Base-by-base conservation (phyloP, 2,329 filamentous ascomycete species). In the Botrytis pseudocinerea region DNA sequence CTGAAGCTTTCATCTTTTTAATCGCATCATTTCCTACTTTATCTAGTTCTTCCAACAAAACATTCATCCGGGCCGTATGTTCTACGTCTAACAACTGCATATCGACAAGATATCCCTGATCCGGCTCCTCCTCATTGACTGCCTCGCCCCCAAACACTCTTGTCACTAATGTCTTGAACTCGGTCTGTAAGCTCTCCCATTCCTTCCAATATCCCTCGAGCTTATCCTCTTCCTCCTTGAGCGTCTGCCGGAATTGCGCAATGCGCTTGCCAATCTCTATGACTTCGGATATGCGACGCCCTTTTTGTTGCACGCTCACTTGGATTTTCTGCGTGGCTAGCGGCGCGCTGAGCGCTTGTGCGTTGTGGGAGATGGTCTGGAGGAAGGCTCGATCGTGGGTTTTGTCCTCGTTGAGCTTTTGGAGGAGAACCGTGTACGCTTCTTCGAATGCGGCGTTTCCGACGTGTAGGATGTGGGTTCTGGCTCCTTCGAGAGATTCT, bases 161-260 rank as follows among this genome's bases (percentile, higher is more conserved):
- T 4, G 74, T 60, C 32, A 73, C 78, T 57, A 80, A 74, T 68
- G 74, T 71, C 18, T 77, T 32, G 63, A 78, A 79, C 51, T 81
- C 79, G 14, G 68, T 48, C 70, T 80, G 78, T 2, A 80, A 22
- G 2, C 77, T 74, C 42, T 80, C 76, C 77, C 78, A 81, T 40
- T 77, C 61, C 48, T 74, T 77, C 79, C 79, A 81, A n/a, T 74
- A 76, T 1, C 75, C 74, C 22, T 73, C 73, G 57, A 80, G 32
- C 38, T 77, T 77, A 2, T 48, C 68, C 60, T 77, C 73, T 42
- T 79, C 76, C 16, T 71, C 75, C 62, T 77, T 73, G 22, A 80
- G 40, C 6, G 75, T 32, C 20, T 57, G 69, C 46, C 75, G 76
- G 72, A 78, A 80, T 9, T 40, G 59, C 20, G 59, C 72, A 7